phyloP scores from a whole-genome alignment of 306 rosid genomes.

The Canavalia ensiformis region DNA sequence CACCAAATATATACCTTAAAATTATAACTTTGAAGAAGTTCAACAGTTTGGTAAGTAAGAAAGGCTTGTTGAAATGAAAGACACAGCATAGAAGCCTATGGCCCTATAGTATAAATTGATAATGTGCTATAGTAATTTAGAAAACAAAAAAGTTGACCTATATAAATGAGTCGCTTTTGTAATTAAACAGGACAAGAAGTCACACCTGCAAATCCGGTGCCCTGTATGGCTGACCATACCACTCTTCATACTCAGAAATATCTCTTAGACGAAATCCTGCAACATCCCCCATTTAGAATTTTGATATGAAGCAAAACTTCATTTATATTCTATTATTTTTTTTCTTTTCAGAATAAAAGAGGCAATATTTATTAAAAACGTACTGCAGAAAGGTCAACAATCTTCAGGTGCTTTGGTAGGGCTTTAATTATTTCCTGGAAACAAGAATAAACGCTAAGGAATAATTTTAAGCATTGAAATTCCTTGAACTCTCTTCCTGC shows the following conservation, averaged over 20 bases:
- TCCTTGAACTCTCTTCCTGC: background rate
- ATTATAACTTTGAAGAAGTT: constrained; percentile 17
- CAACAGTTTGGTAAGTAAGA: constrained; percentile 14
- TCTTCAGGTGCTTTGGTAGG: constrained; percentile 86
- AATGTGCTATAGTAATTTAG: constrained; percentile 16
- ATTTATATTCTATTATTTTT: background rate
- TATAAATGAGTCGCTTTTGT: constrained; percentile 34
- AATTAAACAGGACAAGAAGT: background rate
- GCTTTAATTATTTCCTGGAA: constrained; percentile 91
- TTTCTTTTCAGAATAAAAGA: background rate
- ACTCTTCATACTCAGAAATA: constrained; percentile 86
- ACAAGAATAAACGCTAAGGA: constrained; percentile 44
- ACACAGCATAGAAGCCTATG: constrained; percentile 26
- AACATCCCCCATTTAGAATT: constrained; percentile 42
- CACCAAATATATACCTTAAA: constrained; percentile 29
- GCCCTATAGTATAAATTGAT: background rate
- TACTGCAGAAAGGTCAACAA: constrained; percentile 99
- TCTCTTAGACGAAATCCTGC: constrained; percentile 90
- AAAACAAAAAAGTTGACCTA: constrained; percentile 37
- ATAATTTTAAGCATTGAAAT: constrained; percentile 3
- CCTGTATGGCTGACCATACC: constrained; percentile 92
- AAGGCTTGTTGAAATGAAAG: constrained; percentile 16
- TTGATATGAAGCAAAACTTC: constrained; percentile 24
- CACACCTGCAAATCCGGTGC: constrained; percentile 87
- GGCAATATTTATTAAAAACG: constrained; percentile 50